A percentile compares a stretch with the other conserved stretches of the same genome.
Conservation (phyloP, 2,329 filamentous ascomycete species). For the Conoideocrella luteorostrata region DNA sequence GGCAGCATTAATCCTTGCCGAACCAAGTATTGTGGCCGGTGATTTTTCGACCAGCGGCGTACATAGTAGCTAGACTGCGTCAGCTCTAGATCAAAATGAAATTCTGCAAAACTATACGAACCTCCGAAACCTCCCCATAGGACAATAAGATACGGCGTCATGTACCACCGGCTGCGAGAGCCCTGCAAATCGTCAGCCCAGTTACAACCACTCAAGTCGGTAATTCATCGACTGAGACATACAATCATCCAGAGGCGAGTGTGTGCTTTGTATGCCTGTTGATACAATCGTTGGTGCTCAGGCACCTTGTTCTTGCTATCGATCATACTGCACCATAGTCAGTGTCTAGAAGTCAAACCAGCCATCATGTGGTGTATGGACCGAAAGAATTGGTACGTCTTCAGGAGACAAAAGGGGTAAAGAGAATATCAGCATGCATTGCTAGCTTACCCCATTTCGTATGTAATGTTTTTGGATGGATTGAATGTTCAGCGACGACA, state of each 20-base stretch:
- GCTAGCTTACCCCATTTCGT: conserved; percentile 35
- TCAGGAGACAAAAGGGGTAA: neutral
- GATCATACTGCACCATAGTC: conserved; percentile 43
- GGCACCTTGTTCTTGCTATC: conserved; percentile 73
- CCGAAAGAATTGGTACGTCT: neutral
- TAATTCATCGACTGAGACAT: conserved; percentile 29
- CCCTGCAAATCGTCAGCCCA: conserved; percentile 37
- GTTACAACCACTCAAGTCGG: neutral
- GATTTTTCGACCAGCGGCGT: conserved; percentile 68
- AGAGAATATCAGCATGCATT: no score
- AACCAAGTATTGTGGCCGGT: conserved; percentile 77
- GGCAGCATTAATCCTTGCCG: conserved; percentile 40
- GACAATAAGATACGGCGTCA: conserved; percentile 62
- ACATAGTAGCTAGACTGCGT: conserved; percentile 47
- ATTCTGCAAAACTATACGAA: conserved; percentile 33
- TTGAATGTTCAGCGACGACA: conserved; percentile 15
- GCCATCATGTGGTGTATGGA: neutral
- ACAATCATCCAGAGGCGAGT: conserved; percentile 74
- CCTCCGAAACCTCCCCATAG: conserved; percentile 57
- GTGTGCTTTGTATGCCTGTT: conserved; percentile 62
- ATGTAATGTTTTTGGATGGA: conserved; percentile 18
- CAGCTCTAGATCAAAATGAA: neutral
- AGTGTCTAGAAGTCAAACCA: conserved; percentile 9
- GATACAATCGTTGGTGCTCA: conserved; percentile 67
- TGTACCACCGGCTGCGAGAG: conserved; percentile 56